Conservation (phyloP, 345 rosid genomes). For the Combretum micranthum region DNA sequence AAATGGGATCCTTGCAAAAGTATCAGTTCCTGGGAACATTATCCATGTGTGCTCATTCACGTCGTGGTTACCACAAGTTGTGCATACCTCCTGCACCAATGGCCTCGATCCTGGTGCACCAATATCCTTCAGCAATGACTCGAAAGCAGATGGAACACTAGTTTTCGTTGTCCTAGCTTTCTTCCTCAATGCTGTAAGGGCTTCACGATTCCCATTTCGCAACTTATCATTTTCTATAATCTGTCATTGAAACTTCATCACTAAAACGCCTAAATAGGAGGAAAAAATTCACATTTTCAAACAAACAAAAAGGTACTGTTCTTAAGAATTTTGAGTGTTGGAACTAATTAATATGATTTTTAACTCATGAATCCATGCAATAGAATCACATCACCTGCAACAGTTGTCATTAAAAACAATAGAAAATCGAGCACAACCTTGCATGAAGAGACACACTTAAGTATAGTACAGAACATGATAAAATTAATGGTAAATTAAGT, state of each 20-base stretch:
- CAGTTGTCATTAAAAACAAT: too few relatives aligned
- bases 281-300: too few relatives aligned
- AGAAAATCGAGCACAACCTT: too few relatives aligned
- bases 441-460: too few relatives aligned
- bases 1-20: constrained; percentile 64
- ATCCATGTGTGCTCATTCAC: constrained; percentile 67
- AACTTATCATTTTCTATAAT: constrained; percentile 63
- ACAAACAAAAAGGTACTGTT: too few relatives aligned
- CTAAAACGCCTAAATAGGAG: background rate
- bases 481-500: too few relatives aligned
- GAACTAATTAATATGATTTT: too few relatives aligned
- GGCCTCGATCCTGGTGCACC: constrained; percentile 37
- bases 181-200: constrained; percentile 70
- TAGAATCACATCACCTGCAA: too few relatives aligned
- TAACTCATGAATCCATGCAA: too few relatives aligned
- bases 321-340: too few relatives aligned
- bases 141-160: constrained; percentile 59
- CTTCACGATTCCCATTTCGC: constrained; percentile 76
- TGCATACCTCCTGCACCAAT: constrained; percentile 70
- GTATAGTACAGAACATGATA: too few relatives aligned
- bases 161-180: constrained; percentile 70
- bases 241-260: constrained; percentile 24
- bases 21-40: constrained; percentile 72
- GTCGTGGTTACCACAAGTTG: constrained; percentile 71
- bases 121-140: constrained; percentile 63